These are phyloP conservation scores for Trichosporon coremiiforme DNA, from an alignment of 1,284 basidiomycete genomes.

Conservation along the genomic window DNA sequence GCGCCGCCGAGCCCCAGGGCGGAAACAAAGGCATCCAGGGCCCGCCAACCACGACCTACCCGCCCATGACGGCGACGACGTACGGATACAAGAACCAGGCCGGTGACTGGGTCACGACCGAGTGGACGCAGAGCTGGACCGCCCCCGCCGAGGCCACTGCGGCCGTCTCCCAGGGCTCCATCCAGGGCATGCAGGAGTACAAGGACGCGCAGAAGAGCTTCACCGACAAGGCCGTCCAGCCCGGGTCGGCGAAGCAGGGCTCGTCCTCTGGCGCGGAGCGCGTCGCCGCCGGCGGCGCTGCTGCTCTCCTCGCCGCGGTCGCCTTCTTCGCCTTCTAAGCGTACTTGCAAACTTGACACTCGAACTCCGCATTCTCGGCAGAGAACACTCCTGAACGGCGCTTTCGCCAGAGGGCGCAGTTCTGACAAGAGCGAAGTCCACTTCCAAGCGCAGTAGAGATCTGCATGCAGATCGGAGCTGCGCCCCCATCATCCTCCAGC, in stretches of 20 bases:
- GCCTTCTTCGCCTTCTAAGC: background rate
- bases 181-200: constrained; percentile 39
- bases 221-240: constrained; percentile 2
- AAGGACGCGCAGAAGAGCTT: constrained; percentile 26
- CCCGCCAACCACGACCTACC: constrained; percentile 24
- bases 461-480: background rate
- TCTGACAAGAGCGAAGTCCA: too few species aligned
- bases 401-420: too few species aligned
- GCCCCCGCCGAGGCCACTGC: constrained; percentile 41
- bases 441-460: background rate
- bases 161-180: constrained; percentile 42
- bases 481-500: background rate
- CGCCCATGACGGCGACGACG: constrained; percentile 27
- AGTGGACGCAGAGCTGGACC: constrained; percentile 44
- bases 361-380: background rate
- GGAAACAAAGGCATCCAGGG: constrained; percentile 19
- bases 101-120: constrained; percentile 37
- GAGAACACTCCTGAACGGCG: background rate
- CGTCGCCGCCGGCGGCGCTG: background rate
- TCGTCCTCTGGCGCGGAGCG: constrained; percentile 7
- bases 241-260: constrained; percentile 2
- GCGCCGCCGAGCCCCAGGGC: background rate
- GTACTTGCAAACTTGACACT: too few species aligned
- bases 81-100: constrained; percentile 43
- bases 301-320: background rate